These are phyloP conservation scores for Yamagishiella unicocca DNA, from an alignment of 139 green algal species.

Conservation along the genomic window DNA sequence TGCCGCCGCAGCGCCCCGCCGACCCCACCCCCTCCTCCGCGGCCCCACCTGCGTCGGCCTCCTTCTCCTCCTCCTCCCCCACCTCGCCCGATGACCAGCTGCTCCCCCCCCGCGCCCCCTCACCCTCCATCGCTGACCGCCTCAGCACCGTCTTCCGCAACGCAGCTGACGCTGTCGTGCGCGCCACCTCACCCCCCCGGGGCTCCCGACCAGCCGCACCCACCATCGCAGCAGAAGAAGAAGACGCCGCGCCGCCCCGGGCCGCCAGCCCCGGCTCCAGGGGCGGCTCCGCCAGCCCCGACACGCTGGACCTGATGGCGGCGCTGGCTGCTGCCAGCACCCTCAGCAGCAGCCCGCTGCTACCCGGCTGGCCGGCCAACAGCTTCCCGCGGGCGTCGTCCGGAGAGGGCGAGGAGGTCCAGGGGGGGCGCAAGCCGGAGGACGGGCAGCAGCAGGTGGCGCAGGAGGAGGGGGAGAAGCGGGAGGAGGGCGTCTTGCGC, in stretches of 20 bases:
- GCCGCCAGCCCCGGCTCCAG: background rate
- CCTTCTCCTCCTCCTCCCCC: background rate
- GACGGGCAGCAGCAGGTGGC: background rate
- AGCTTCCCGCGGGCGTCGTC: conserved; percentile 27
- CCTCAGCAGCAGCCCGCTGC: background rate
- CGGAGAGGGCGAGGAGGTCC: background rate
- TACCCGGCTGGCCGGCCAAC: background rate
- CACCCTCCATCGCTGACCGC: background rate
- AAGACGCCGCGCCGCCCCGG: background rate
- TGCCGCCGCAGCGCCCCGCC: no score
- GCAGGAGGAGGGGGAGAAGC: background rate
- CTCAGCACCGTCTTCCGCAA: background rate
- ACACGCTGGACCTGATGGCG: conserved; percentile 11
- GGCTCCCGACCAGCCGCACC: background rate
- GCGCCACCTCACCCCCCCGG: background rate
- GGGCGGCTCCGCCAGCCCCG: background rate
- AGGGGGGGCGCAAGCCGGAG: no score
- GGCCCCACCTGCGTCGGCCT: no score
- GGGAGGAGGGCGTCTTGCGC: background rate
- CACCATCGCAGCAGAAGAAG: background rate
- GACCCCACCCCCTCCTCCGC: background rate
- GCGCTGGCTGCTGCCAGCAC: conserved; percentile 17
- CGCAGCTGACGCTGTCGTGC: background rate
- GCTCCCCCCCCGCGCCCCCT: background rate
- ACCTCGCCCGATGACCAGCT: background rate